These are phyloP conservation scores for Mycosarcoma mackinlayi DNA, from an alignment of 1,284 basidiomycete genomes.

Conservation along the genomic window DNA sequence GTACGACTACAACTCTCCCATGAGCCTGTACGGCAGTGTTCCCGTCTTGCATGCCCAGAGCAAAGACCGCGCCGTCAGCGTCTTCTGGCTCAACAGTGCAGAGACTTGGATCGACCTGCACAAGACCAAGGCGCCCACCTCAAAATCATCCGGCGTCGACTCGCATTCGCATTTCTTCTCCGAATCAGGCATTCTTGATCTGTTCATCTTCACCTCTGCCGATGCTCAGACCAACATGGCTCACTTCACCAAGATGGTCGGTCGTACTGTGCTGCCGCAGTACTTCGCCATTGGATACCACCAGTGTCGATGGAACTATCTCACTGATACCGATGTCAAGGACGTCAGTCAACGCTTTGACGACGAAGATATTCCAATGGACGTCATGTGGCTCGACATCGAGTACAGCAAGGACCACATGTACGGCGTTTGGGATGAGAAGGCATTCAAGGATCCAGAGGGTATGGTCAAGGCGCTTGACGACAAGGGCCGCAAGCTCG, in stretches of 20 bases:
- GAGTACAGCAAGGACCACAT: slow-evolving; percentile 89
- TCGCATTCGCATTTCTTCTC: slow-evolving; percentile 86
- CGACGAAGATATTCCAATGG: slow-evolving; percentile 91
- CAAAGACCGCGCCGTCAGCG: slow-evolving; percentile 79
- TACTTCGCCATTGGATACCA: slow-evolving; percentile 94
- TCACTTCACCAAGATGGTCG: slow-evolving; percentile 87
- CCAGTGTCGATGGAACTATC: slow-evolving; percentile 98
- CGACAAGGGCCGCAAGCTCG: slow-evolving; percentile 90
- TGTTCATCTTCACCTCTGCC: slow-evolving; percentile 92
- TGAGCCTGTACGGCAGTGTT: slow-evolving; percentile 79
- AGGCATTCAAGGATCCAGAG: slow-evolving; percentile 90
- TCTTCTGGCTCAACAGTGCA: slow-evolving; percentile 89
- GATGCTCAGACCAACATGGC: slow-evolving; percentile 82
- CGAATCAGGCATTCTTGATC: slow-evolving; percentile 93
- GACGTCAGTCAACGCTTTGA: slow-evolving; percentile 89
- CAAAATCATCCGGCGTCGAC: slow-evolving; percentile 23
- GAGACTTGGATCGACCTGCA: slow-evolving; percentile 96
- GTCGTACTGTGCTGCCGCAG: slow-evolving; percentile 85
- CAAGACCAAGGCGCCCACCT: slow-evolving; percentile 38
- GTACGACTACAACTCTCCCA: slow-evolving; percentile 88
- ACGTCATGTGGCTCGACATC: slow-evolving; percentile 98
- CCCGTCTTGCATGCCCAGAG: slow-evolving; percentile 91
- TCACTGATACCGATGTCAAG: slow-evolving; percentile 87
- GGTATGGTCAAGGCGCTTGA: slow-evolving; percentile 92
- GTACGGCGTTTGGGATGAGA: slow-evolving; percentile 97